Evolutionary conservation across 805 yeast species (phyloP), one percentile per base, ranked within the genome.

Genomic region (Gaillardinia entomophila): DNA sequence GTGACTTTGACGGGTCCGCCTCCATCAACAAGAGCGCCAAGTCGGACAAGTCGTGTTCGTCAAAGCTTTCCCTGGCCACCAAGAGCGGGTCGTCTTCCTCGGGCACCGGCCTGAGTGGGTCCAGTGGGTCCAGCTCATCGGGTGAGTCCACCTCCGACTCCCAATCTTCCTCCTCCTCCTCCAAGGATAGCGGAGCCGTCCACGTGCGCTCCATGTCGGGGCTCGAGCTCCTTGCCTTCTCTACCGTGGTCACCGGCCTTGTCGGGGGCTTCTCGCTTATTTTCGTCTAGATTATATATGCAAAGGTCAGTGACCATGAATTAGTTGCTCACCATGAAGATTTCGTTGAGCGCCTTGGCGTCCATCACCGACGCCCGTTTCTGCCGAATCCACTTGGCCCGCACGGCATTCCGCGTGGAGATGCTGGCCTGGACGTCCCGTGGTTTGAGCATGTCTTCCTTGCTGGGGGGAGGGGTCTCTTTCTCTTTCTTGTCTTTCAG

Each of bases 351-450:
- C 11, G 96, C 88, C 55, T 86, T 79, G 2, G 82, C 73, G 53
- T 90, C 97, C 79, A 82, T 75, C 0, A 89, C 87, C 1, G 97
- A 90, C 8, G 95, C 92, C 48, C 92, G 73, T 55, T 90, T 90
- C 55, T 88, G 95, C 43, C 73, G 81, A 34, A 90, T 89, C 81
- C 87, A 89, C 55, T 76, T 81, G 15, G 94, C 79, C 55, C 97
- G 75, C 3, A 83, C 83, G 1, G 94, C 55, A 14, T 62, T 45
- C 35, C 70, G 51, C 1, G 62, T 55, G 2, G 68, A 54, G 6
- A 62, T 56, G n/a, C n/a, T n/a, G 6, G 49, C 45, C 14, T 41
- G 45, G 53, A 48, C 83, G 68, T n/a, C 81, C 71, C 10, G 72
- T 45, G 1, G 73, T 60, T 1, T 60, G 62, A 5, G 67, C 57